Evolutionary conservation across 805 yeast genomes (phyloP).

Genomic region (Hanseniaspora nectarophila): DNA sequence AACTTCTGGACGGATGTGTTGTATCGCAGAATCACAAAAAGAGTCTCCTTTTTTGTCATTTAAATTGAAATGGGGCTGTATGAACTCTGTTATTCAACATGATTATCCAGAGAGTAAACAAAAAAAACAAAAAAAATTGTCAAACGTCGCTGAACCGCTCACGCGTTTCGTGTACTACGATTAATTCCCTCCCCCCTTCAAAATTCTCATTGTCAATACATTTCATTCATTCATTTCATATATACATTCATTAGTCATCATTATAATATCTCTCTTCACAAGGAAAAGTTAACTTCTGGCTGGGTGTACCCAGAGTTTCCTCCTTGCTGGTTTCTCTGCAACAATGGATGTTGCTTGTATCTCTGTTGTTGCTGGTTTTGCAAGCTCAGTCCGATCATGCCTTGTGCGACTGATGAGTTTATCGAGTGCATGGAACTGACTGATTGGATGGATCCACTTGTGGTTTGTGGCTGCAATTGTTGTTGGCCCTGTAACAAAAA

Average conservation of each 20-base stretch:
- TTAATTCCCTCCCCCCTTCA: too few species aligned
- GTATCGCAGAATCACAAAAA: neutral
- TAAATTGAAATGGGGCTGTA: too few species aligned
- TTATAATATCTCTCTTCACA: neutral
- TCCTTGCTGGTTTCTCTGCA: conserved; percentile 7
- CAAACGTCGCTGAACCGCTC: too few species aligned
- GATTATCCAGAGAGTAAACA: too few species aligned
- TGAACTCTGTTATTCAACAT: too few species aligned
- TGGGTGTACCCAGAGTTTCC: neutral
- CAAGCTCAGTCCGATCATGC: conserved; percentile 9
- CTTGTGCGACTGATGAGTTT: conserved; percentile 19
- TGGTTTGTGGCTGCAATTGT: conserved; percentile 26
- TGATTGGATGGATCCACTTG: conserved; percentile 28
- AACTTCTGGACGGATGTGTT: neutral
- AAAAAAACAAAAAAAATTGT: too few species aligned
- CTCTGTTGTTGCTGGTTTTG: conserved; percentile 11
- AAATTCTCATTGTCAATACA: too few species aligned
- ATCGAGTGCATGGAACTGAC: conserved; percentile 26
- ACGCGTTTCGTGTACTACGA: too few species aligned
- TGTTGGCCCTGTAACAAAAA: conserved; percentile 2
- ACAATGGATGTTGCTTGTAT: conserved; percentile 10
- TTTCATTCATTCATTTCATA: neutral
- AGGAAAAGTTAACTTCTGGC: neutral
- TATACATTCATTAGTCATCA: neutral
- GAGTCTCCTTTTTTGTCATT: too few species aligned